phyloP scores from a whole-genome alignment of 1,284 basidiomycete genomes.

The Microbotryum scabiosae region DNA sequence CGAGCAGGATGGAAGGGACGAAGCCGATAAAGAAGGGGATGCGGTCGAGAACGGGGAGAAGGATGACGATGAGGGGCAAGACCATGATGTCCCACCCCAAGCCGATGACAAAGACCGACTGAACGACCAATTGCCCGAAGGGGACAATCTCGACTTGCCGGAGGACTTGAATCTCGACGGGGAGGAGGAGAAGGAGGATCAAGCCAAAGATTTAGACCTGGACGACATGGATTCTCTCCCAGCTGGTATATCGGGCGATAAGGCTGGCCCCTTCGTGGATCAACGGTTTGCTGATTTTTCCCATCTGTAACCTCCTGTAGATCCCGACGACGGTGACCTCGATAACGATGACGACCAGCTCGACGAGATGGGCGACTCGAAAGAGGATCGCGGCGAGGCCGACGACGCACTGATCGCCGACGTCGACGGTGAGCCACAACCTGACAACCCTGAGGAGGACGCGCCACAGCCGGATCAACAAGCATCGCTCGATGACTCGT shows the following conservation, averaged over 20 bases:
- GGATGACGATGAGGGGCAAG: constrained; percentile 41
- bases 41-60: constrained; percentile 33
- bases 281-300: background rate
- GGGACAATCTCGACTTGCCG: constrained; percentile 70
- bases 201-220: constrained; percentile 35
- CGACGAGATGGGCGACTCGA: constrained; percentile 35
- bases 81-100: constrained; percentile 45
- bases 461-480: constrained; percentile 4
- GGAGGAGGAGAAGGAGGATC: constrained; percentile 29
- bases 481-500: constrained; percentile 23
- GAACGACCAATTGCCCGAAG: constrained; percentile 63
- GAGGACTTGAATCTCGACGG: constrained; percentile 63
- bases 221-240: constrained; percentile 34
- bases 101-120: constrained; percentile 55
- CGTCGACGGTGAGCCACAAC: constrained; percentile 30
- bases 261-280: background rate
- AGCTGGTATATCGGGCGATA: background rate
- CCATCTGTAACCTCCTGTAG: background rate
- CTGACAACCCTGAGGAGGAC: constrained; percentile 20
- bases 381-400: constrained; percentile 37
- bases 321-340: constrained; percentile 28
- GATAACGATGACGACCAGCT: constrained; percentile 36
- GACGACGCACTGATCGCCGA: constrained; percentile 33
- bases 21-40: constrained; percentile 38
- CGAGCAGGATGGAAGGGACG: constrained; percentile 36